A percentile compares a stretch with the other conserved stretches of the same genome.
These are phyloP conservation scores for Phytophthora colocasiae DNA, from an alignment of 352 stramenopile species.

Conservation along the genomic window DNA sequence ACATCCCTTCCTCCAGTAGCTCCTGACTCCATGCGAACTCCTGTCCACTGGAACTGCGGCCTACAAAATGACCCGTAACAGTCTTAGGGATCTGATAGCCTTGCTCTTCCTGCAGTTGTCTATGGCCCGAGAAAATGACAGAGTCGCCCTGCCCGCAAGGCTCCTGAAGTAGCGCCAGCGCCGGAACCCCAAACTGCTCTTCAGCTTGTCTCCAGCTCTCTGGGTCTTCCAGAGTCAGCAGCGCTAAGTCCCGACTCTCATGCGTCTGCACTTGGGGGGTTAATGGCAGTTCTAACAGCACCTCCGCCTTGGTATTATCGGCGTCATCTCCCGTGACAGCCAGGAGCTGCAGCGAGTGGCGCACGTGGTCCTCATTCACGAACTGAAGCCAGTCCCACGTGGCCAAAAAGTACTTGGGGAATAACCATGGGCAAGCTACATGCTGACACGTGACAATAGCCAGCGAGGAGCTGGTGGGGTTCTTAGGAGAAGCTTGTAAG, in stretches of 20 bases:
- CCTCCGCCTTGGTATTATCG: slow-evolving; percentile 26
- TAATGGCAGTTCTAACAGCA: slow-evolving; percentile 70
- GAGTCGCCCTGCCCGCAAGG: slow-evolving; percentile 42
- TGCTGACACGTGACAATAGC: slow-evolving; percentile 80
- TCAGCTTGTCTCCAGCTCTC: slow-evolving; percentile 32
- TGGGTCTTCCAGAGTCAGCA: slow-evolving; percentile 57
- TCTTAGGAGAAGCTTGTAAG: neutral
- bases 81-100: slow-evolving; percentile 46
- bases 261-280: slow-evolving; percentile 60
- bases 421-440: slow-evolving; percentile 83
- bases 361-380: slow-evolving; percentile 77
- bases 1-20: slow-evolving; percentile 85
- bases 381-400: slow-evolving; percentile 88
- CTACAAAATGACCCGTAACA: slow-evolving; percentile 68
- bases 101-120: slow-evolving; percentile 23
- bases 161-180: slow-evolving; percentile 40
- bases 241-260: slow-evolving; percentile 59
- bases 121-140: slow-evolving; percentile 64
- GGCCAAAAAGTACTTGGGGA: slow-evolving; percentile 76
- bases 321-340: slow-evolving; percentile 27
- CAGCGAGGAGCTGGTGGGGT: slow-evolving; percentile 16
- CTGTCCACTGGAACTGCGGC: slow-evolving; percentile 60
- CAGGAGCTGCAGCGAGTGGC: slow-evolving; percentile 74
- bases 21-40: slow-evolving; percentile 80
- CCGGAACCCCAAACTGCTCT: slow-evolving; percentile 40